Conservation (phyloP, 2,329 filamentous ascomycete species). For the Fusarium algeriense region DNA sequence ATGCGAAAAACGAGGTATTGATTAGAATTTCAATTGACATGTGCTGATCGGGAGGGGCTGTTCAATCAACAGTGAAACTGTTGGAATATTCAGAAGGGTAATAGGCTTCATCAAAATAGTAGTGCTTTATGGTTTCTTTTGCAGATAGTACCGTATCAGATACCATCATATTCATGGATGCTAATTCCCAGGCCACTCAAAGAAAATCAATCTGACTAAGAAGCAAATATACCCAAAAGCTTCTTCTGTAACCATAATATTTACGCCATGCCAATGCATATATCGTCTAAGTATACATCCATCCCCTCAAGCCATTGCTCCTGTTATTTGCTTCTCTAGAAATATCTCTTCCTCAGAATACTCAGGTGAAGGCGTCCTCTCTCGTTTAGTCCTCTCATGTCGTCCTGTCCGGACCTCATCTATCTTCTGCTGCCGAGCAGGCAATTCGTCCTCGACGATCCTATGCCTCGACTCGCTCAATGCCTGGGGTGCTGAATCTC, state of each 20-base stretch:
- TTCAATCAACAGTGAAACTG: neutral
- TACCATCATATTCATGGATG: conserved; percentile 8
- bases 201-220: neutral
- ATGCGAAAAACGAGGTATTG: conserved; percentile 14
- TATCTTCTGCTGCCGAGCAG: conserved; percentile 3
- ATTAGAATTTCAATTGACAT: neutral
- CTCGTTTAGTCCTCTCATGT: conserved; percentile 17
- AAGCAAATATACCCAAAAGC: conserved; percentile 9
- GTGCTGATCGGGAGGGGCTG: neutral
- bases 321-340: conserved; percentile 36
- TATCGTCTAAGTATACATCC: conserved; percentile 9
- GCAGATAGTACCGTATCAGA: conserved; percentile 10
- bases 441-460: conserved; percentile 4
- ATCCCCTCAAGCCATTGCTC: conserved; percentile 36
- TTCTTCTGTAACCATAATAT: conserved; percentile 8
- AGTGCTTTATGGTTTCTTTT: conserved; percentile 11
- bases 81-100: neutral
- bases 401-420: neutral
- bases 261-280: conserved; percentile 21
- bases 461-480: conserved; percentile 17
- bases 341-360: conserved; percentile 28
- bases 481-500: conserved; percentile 6
- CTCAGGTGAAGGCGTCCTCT: conserved; percentile 20
- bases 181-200: neutral
- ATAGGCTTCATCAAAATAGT: neutral